These are phyloP conservation scores for Vicia villosa DNA, from an alignment of 306 rosid genomes.

Conservation along the genomic window DNA sequence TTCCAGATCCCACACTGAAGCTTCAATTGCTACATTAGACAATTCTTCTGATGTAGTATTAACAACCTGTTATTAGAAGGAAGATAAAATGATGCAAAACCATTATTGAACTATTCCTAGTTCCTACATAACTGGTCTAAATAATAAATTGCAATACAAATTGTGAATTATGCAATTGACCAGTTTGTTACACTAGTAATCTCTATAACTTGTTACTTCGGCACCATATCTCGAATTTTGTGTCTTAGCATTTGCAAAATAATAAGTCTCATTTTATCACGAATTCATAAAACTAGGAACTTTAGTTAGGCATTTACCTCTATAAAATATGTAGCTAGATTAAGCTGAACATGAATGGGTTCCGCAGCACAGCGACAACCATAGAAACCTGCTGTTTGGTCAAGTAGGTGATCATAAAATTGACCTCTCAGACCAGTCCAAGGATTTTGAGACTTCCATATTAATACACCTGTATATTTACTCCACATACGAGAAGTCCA, in stretches of 20 bases:
- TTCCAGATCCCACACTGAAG: conserved; percentile 90
- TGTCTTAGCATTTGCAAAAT: not conserved
- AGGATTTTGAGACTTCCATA: conserved; percentile 97
- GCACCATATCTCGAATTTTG: conserved; percentile 20
- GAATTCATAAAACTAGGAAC: conserved; percentile 20
- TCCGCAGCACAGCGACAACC: conserved; percentile 93
- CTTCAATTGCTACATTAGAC: conserved; percentile 74
- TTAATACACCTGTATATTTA: conserved; percentile 88
- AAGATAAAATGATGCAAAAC: conserved; percentile 41
- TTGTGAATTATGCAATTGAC: conserved; percentile 20
- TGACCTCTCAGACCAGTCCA: conserved; percentile 99
- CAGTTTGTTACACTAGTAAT: conserved; percentile 2
- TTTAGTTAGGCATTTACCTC: conserved; percentile 55
- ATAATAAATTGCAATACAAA: conserved; percentile 16
- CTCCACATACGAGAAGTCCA: conserved; percentile 93
- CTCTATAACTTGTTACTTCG: conserved; percentile 14
- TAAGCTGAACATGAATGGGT: conserved; percentile 89
- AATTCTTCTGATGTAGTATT: conserved; percentile 76
- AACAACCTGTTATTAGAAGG: conserved; percentile 64
- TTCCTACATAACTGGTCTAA: conserved; percentile 23
- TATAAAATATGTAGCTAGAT: conserved; percentile 68
- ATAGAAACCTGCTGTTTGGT: conserved; percentile 94
- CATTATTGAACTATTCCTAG: not conserved
- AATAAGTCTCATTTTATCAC: not conserved
- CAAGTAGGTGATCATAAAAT: conserved; percentile 91